These are phyloP conservation scores for Tuber aestivum DNA, from an alignment of 495 filamentous ascomycete genomes.

Conservation along the genomic window DNA sequence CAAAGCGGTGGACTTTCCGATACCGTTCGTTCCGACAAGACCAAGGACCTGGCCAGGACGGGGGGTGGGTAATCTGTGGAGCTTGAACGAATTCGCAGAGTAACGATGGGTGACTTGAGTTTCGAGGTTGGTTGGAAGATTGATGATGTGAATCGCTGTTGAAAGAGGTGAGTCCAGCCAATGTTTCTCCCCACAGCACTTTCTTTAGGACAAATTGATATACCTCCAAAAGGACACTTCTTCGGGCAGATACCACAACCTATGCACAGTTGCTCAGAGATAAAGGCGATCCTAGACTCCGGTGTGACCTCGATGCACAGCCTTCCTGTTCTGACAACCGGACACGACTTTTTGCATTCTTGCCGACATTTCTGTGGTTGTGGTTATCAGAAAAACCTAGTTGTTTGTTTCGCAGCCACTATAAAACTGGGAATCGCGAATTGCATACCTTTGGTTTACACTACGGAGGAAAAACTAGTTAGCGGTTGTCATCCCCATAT, in stretches of 20 bases:
- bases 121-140: constrained; percentile 96
- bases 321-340: constrained; percentile 95
- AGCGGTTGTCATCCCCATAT: constrained; percentile 31
- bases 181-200: neutral
- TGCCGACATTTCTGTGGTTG: constrained; percentile 75
- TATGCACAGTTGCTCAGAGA: constrained; percentile 89
- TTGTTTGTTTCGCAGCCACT: neutral
- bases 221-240: constrained; percentile 87
- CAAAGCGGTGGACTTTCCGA: constrained; percentile 95
- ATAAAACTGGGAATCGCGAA: constrained; percentile 4
- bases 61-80: constrained; percentile 91
- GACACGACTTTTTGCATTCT: constrained; percentile 98
- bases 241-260: constrained; percentile 99
- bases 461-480: constrained; percentile 51
- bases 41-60: constrained; percentile 94
- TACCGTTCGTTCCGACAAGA: constrained; percentile 97
- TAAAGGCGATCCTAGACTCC: constrained; percentile 93
- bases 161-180: neutral
- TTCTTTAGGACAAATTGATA: neutral
- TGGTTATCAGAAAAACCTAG: constrained; percentile 11
- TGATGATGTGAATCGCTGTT: constrained; percentile 96
- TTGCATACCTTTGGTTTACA: constrained; percentile 88
- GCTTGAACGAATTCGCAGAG: constrained; percentile 98
- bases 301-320: constrained; percentile 91
- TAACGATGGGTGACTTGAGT: constrained; percentile 97